Conservation (phyloP, 148 eudicot genomes). For the Rhododendron kiyosumense region DNA sequence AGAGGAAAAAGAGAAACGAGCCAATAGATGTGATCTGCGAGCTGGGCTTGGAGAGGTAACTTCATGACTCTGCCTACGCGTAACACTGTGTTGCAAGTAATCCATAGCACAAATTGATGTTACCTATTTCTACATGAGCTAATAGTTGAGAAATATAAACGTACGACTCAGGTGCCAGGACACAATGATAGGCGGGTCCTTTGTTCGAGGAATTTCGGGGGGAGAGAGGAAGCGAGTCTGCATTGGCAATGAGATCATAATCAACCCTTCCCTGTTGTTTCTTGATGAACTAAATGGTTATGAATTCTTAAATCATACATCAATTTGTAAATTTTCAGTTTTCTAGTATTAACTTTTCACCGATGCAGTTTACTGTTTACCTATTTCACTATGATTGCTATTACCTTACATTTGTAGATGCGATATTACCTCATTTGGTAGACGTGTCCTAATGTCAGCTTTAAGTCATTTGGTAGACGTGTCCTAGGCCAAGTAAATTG, state of each 20-base stretch:
- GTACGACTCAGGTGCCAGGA: conserved; percentile 44
- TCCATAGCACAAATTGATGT: background rate
- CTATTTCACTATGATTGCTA: too few relatives aligned
- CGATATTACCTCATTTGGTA: background rate
- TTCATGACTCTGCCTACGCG: background rate
- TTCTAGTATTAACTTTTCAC: too few relatives aligned
- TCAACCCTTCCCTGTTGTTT: conserved; percentile 56
- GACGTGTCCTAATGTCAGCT: background rate
- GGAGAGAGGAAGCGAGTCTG: conserved; percentile 68
- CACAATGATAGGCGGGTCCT: conserved; percentile 66
- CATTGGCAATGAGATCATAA: conserved; percentile 54
- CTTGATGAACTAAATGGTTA: conserved; percentile 41
- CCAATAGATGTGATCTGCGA: conserved; percentile 72
- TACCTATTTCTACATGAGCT: conserved; percentile 2
- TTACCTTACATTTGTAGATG: too few relatives aligned
- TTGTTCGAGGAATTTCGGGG: conserved; percentile 62
- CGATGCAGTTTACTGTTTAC: too few relatives aligned
- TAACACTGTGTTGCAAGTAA: background rate
- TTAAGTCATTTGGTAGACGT: background rate
- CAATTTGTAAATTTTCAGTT: too few relatives aligned
- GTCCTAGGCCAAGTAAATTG: too few relatives aligned
- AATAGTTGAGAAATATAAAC: conserved; percentile 6
- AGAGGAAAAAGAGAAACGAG: conserved; percentile 71
- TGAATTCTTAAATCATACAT: too few relatives aligned
- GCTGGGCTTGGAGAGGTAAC: conserved; percentile 86